Evolutionary conservation across 306 rosid genomes (phyloP), one percentile per base, ranked within the genome.

Genomic region (Prunus mira): DNA sequence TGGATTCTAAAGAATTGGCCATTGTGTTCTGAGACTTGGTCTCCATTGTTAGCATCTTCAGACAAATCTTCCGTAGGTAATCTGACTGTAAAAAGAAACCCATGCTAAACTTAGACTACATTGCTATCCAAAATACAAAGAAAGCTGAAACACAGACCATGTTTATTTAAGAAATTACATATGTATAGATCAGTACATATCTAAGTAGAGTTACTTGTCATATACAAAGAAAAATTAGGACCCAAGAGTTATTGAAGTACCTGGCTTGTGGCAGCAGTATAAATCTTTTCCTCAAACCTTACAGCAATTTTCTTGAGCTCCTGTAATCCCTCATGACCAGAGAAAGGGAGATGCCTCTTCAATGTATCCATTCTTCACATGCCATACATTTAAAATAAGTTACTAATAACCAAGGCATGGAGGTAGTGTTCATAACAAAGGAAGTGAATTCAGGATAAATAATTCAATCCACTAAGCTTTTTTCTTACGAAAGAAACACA

Each of bases 211-310:
- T 11, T 9, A n/a, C 12, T 24, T 43, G 3, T 14, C 24, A 18
- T 14, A 41, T n/a, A 63, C 11, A 11, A 30, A 6, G 8, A 27
- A 62, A 65, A 41, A 25, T 9, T 13, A 52, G 28, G 68, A 22
- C 34, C 69, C 14, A 46, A 76, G 64, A 14, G 63, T 24, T 52
- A 32, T 68, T 46, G 64, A 76, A 28, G 27, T 77, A 93, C 97
- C 96, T 89, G 91, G 81, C 74, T 87, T 56, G 83, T 79, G 62
- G 97, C 92, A 63, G 84, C 87, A 66, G 76, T 12, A 78, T 76
- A 89, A 79, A 91, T 85, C 85, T 89, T 93, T 49, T 91, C 98
- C 82, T 93, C 93, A 81, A 91, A 93, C 80, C 90, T 91, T 76
- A 79, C 83, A 72, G 96, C 96, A 73, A 91, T 88, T 80, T 84